Evolutionary conservation across 2,329 filamentous ascomycete genomes (phyloP), one percentile per base, ranked within the genome.

Genomic region (Phoma herbarum): DNA sequence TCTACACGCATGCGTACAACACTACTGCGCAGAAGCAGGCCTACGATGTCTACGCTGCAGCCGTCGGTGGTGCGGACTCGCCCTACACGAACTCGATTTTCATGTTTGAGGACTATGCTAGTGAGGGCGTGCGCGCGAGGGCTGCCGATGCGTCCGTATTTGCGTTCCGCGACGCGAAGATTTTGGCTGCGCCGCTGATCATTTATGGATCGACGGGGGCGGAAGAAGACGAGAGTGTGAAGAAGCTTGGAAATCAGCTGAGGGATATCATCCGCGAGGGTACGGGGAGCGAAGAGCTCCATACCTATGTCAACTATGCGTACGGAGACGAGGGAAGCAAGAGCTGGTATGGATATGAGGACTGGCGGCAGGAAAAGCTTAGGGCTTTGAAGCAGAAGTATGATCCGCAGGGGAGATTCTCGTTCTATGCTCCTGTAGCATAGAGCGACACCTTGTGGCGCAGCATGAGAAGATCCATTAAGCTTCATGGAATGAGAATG

Each of bases 51-150:
- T 82, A 77, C 60, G 70, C 75, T 0, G 59, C 74, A 0, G 69
- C 70, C 1, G 67, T 77, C n/a, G 66, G 69, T 1, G 63, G 75
- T 67, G 61, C 64, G 25, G 22, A 61, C 58, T 33, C 51, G 64
- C 62, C 68, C 0, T 70, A 67, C 52, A 60, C 47, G 6, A 69
- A 75, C 62, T 80, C 79, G 1, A 73, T 85, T 43, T 83, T 86
- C 72, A 81, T 86, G 79, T 83, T 86, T 52, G 85, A 87, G 65
- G 82, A 82, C 3, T 87, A 86, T 70, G 79, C 83, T 1, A 72
- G 68, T 8, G 69, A 79, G 22, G 84, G 79, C 1, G 79, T 86
- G 2, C 66, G 78, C 51, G 72, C 69, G 0, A 64, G 82, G 37
- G 60, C 69, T 44, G 63, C 60, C 25, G 66, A 69, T 10, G 75